Evolutionary conservation across 345 rosid genomes (phyloP).

Genomic region (Hevea brasiliensis): DNA sequence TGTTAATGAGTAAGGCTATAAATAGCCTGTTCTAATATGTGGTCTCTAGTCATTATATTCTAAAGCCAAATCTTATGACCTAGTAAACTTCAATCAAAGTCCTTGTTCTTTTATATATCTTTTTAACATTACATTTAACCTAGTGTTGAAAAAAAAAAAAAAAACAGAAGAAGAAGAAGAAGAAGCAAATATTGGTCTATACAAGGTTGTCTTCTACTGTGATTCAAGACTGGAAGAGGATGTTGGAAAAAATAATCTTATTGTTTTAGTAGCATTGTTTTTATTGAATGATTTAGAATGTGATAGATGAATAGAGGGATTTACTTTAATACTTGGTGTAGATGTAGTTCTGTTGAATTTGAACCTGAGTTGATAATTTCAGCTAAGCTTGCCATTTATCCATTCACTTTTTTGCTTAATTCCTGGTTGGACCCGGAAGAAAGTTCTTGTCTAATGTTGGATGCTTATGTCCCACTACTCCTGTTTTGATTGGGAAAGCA

Average conservation of each 20-base stretch:
- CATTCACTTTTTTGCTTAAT: too few relatives aligned
- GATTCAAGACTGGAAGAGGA: background rate
- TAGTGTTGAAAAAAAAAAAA: too few relatives aligned
- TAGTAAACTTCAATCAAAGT: background rate
- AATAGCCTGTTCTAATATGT: background rate
- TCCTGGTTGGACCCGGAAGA: too few relatives aligned
- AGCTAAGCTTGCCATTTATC: background rate
- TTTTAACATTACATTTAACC: too few relatives aligned
- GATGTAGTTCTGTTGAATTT: background rate
- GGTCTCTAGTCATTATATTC: background rate
- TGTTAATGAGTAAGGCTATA: background rate
- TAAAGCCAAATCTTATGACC: too few relatives aligned
- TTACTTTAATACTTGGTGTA: too few relatives aligned
- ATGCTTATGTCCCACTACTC: too few relatives aligned
- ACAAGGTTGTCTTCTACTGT: background rate
- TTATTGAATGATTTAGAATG: background rate
- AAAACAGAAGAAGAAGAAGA: too few relatives aligned
- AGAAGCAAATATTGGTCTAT: too few relatives aligned
- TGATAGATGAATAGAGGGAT: too few relatives aligned
- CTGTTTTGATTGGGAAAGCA: too few relatives aligned
- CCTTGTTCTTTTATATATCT: background rate
- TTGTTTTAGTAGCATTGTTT: background rate
- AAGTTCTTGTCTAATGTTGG: too few relatives aligned
- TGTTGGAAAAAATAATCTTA: background rate
- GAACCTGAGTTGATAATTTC: background rate